Evolutionary conservation across 805 yeast genomes (phyloP), one percentile per base, ranked within the genome.

Genomic region (Citeromyces nyonsensis): DNA sequence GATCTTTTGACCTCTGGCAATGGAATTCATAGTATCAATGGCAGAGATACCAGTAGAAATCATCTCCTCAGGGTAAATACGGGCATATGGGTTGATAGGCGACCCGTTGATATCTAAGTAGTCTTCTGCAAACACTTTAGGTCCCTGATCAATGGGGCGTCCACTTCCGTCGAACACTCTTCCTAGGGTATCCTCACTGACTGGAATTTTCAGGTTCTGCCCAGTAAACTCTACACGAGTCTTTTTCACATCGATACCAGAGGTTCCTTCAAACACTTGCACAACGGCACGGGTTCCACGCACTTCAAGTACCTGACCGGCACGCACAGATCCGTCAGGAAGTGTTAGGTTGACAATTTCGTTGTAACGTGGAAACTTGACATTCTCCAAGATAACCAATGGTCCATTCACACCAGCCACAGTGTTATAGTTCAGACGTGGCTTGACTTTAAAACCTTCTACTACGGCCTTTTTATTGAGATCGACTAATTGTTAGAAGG

Each of bases 31-130:
- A 36, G 96, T 86, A 58, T 91, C 99, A 52, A 91, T 91, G 32
- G 98, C 95, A 31, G 96, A 86, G 41, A 91, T 70, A 72, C 99
- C 99, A 12, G 99, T 93, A 33, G 96, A 85, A 48, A 91, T 91
- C 99, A 91, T 91, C 66, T 91, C 99, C 67, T 91, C 98, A 22
- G 99, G 99, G 56, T 93, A 93, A 46, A 91, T 91, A 63, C 99
- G 86, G 29, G 96, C 94, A 56, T 61, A 91, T 34, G 99, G 99
- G 54, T 91, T 91, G 59, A 91, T 91, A 51, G 99, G 97, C 28
- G 97, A 85, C 37, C 99, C 99, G 56, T 91, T 93, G 54, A 91
- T 93, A 58, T 91, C 99, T 57, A 91, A 67, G 59, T 85, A 91
- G 57, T 91, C 99, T 60, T 91, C 99, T 36, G 99, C 99, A 52